Base-by-base conservation (phyloP, 2,329 filamentous ascomycete genomes). In the Thielaviopsis euricoi region DNA sequence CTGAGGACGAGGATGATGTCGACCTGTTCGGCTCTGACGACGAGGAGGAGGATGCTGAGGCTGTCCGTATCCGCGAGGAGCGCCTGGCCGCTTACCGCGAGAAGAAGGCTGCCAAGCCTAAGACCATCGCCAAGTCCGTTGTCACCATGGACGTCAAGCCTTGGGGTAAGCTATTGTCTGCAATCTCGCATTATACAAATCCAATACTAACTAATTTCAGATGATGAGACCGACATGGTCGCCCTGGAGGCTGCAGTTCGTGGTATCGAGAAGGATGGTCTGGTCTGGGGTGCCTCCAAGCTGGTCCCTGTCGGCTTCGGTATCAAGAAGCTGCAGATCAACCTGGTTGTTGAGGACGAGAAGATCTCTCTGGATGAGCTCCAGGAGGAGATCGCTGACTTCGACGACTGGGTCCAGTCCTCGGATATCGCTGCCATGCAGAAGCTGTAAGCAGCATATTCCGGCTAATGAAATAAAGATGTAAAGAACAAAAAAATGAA, bases 291-390 rank as follows among this genome's bases (percentile, higher is more conserved):
- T 83, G 83, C 79, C 64, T 90, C 87, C 72, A 87, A 93, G 80
- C 78, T 95, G 64, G 85, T 95, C 56, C 73, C 90, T 64, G 85
- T 98, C 67, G 91, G 90, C 69, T 98, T 88, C 80, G 93, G 93
- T 80, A 94, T 98, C 80, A 93, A 87, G 81, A 97, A 97, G 83
- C 84, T 98, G 63, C 91, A 97, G 82, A 95, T 98, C 79, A 97
- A 88, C 85, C 75, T 97, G 66, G 89, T 97, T 67, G 78, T 97
- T 64, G 93, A 97, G 80, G 93, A 98, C 50, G 61, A 61, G 43
- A 62, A 62, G 52, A 55, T 98, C 70, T 90, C 87, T 65, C 72
- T 87, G 64, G 81, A 85, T 66, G 91, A 96, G 63, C 84, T 98
- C 65, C 82, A 95, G 80, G 83, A 88, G 71, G 68, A 87, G 77